Evolutionary conservation across 306 rosid genomes (phyloP), one percentile per base, ranked within the genome.

Genomic region (Nissolia schottii): DNA sequence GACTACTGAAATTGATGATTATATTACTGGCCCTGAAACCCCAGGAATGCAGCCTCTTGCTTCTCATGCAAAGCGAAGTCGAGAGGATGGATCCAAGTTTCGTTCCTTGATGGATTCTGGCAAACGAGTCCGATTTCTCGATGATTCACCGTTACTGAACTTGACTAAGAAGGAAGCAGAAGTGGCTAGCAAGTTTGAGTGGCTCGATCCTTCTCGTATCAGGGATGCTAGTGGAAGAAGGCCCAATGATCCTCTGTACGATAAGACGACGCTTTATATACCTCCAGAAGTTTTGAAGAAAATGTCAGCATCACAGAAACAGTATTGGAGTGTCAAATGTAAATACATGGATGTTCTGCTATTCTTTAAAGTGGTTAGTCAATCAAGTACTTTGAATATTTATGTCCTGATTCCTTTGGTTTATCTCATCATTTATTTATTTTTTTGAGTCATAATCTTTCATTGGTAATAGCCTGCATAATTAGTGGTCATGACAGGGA

Each of bases 361-460:
- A 28, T 93, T 93, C 85, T 93, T 91, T 61, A 91, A 93, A 93
- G 98, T 91, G 98, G 98, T 94, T 70, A 82, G 98, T 89, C 68
- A 43, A 70, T 66, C 38, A 20, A 53, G 56, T 32, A 20, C 58
- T 75, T 48, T 60, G 35, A 79, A 35, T 57, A 75, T 65, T n/a
- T 19, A 70, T 8, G 53, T 32, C 25, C 35, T 43, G 54, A 64
- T 64, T 66, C 45, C 19, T 9, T 38, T 28, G 5, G 18, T 12
- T 20, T 25, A 12, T 50, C 49, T 10, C 6, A 56, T 61, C 8
- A 7, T 77, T 63, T 25, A 5, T 63, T 48, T 43, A 24, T 32
- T 45, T 55, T 16, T 15, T n/a, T 41, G 49, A 31, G 73, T 22
- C 35, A 58, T 50, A 45, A 58, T 10, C 65, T 18, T 73, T 73